A percentile compares a stretch with the other conserved stretches of the same genome.
Conservation (phyloP, 306 rosid genomes). For the Comarum palustre region DNA sequence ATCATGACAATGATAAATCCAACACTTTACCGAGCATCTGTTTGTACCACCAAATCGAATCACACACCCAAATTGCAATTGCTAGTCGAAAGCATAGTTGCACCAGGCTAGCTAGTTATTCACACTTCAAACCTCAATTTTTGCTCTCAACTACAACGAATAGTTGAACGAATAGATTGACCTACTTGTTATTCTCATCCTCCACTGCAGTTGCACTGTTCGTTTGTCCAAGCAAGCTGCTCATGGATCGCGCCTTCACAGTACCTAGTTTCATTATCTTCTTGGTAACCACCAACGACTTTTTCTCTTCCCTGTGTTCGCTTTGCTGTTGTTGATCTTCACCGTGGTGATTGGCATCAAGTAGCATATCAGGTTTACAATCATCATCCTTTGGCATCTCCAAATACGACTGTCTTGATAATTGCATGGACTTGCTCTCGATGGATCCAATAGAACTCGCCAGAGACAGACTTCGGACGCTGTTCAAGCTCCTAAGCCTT, state of each 20-base stretch:
- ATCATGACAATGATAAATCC: slow-evolving; percentile 22
- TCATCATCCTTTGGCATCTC: not conserved
- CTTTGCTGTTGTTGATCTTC: not conserved
- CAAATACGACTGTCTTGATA: not conserved
- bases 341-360: not conserved
- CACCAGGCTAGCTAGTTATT: slow-evolving; percentile 15
- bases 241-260: slow-evolving; percentile 84
- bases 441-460: not conserved
- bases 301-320: slow-evolving; percentile 12
- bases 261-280: slow-evolving; percentile 61
- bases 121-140: slow-evolving; percentile 2
- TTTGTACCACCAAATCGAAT: slow-evolving; percentile 5
- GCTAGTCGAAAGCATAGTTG: slow-evolving; percentile 16
- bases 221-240: slow-evolving; percentile 81
- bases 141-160: not conserved
- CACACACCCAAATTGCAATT: slow-evolving; percentile 10
- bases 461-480: slow-evolving; percentile 58
- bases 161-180: slow-evolving; percentile 8
- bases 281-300: slow-evolving; percentile 21
- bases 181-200: slow-evolving; percentile 7
- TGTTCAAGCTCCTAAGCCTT: slow-evolving; percentile 76
- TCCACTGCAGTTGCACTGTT: slow-evolving; percentile 30
- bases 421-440: not conserved
- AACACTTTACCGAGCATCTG: slow-evolving; percentile 16
- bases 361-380: slow-evolving; percentile 1